These are phyloP conservation scores for Eutypella sp. DNA, from an alignment of 2,329 filamentous ascomycete species.

Conservation along the genomic window DNA sequence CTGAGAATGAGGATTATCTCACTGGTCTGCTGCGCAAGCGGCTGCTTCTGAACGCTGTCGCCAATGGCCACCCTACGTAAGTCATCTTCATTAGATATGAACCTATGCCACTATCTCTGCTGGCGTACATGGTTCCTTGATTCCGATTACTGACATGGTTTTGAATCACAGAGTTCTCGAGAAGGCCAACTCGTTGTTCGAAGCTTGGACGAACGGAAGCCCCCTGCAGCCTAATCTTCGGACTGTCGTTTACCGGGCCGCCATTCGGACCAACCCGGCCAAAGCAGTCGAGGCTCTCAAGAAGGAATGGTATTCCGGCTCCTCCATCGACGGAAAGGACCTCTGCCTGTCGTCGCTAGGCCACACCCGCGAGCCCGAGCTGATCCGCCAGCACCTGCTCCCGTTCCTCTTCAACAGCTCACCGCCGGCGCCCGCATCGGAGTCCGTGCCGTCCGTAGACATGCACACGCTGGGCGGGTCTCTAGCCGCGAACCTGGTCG, in stretches of 20 bases:
- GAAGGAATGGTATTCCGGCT: slow-evolving; percentile 77
- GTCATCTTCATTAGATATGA: slow-evolving; percentile 22
- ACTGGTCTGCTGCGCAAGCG: slow-evolving; percentile 77
- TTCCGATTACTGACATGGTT: slow-evolving; percentile 11
- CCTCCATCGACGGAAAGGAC: slow-evolving; percentile 86
- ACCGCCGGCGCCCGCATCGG: slow-evolving; percentile 41
- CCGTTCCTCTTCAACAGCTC: slow-evolving; percentile 73
- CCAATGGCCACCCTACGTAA: slow-evolving; percentile 70
- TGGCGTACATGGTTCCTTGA: background rate
- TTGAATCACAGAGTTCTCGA: slow-evolving; percentile 50
- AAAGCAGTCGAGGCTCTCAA: slow-evolving; percentile 69
- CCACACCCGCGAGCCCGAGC: slow-evolving; percentile 60
- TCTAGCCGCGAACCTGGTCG: slow-evolving; percentile 67
- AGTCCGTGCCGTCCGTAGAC: slow-evolving; percentile 77
- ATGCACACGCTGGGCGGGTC: slow-evolving; percentile 75
- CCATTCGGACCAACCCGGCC: slow-evolving; percentile 64
- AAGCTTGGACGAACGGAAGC: slow-evolving; percentile 66
- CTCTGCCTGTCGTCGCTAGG: slow-evolving; percentile 75
- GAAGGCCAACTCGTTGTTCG: slow-evolving; percentile 75
- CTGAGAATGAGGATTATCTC: slow-evolving; percentile 74
- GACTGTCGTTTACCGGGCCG: slow-evolving; percentile 72
- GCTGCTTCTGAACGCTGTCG: slow-evolving; percentile 69
- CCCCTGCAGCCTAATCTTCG: slow-evolving; percentile 80
- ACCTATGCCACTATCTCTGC: slow-evolving; percentile 1
- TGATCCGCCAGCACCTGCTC: slow-evolving; percentile 62